Evolutionary conservation across 2,329 filamentous ascomycete genomes (phyloP).

Genomic region (Diplocarpon mali): DNA sequence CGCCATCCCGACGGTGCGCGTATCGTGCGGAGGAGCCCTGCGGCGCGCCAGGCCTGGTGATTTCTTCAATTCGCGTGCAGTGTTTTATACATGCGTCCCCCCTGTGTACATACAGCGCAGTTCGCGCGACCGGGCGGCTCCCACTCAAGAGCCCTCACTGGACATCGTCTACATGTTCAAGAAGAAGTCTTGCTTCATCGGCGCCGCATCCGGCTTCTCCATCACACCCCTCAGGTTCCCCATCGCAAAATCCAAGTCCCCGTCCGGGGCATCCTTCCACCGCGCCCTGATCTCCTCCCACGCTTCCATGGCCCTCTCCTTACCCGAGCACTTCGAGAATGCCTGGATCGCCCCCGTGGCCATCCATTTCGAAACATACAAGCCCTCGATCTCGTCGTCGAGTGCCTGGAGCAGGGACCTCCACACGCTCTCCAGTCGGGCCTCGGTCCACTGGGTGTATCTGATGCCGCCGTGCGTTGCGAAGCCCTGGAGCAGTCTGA

Average conservation of each 20-base stretch:
- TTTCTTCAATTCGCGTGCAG: too few relatives aligned
- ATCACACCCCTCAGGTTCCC: slow-evolving; percentile 15
- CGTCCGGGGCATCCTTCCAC: slow-evolving; percentile 23
- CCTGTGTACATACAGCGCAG: too few relatives aligned
- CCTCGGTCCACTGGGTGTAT: slow-evolving; percentile 59
- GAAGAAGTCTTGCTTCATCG: slow-evolving; percentile 16
- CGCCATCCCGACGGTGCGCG: too few relatives aligned
- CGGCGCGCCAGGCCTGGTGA: too few relatives aligned
- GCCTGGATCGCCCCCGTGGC: slow-evolving; percentile 50
- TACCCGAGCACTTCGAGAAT: slow-evolving; percentile 39
- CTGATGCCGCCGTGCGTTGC: slow-evolving; percentile 54
- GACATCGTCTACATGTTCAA: neutral
- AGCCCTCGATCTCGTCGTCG: slow-evolving; percentile 32
- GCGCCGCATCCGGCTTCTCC: slow-evolving; percentile 11
- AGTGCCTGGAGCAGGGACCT: slow-evolving; percentile 47
- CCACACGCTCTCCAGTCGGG: slow-evolving; percentile 59
- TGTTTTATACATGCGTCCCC: too few relatives aligned
- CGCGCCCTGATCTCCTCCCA: slow-evolving; percentile 25
- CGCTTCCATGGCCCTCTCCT: slow-evolving; percentile 18
- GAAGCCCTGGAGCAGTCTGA: slow-evolving; percentile 77
- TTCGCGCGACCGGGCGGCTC: too few relatives aligned
- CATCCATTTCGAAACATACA: slow-evolving; percentile 50
- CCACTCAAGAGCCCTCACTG: too few relatives aligned
- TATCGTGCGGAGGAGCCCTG: too few relatives aligned
- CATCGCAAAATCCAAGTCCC: slow-evolving; percentile 25